Conservation (phyloP, 306 rosid genomes). For the Inga leiocalycina region DNA sequence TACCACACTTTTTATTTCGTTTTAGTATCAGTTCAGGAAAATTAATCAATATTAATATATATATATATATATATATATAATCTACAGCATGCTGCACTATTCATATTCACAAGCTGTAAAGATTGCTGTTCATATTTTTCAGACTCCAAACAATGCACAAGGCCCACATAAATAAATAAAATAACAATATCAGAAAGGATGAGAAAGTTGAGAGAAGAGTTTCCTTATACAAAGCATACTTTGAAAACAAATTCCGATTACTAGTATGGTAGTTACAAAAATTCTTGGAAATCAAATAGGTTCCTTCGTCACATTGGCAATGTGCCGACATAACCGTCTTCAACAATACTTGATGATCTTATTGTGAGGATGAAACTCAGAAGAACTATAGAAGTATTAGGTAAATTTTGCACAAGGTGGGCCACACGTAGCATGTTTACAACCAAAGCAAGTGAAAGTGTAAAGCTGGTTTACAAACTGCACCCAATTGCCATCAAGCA, state of each 20-base stretch:
- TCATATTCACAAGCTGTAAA: neutral
- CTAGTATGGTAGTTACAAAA: too few species aligned
- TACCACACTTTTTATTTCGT: neutral
- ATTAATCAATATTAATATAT: neutral
- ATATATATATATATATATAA: too few species aligned
- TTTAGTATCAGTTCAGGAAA: neutral
- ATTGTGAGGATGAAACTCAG: neutral
- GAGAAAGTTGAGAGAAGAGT: neutral
- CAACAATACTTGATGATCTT: neutral
- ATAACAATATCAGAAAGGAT: neutral
- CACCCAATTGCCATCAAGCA: constrained; percentile 5
- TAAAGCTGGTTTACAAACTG: constrained; percentile 1
- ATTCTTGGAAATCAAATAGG: neutral
- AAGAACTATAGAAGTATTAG: neutral
- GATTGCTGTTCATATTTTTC: neutral
- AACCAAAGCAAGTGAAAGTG: neutral
- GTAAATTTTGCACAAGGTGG: neutral
- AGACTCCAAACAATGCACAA: too few species aligned
- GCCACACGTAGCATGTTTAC: neutral
- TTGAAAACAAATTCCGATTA: neutral
- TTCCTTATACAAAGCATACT: neutral
- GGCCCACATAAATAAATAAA: neutral
- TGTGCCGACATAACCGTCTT: neutral
- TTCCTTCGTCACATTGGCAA: neutral
- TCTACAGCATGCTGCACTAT: neutral